phyloP scores from a whole-genome alignment of 1,284 basidiomycete genomes.

The Pseudozyma tsukubaensis region DNA sequence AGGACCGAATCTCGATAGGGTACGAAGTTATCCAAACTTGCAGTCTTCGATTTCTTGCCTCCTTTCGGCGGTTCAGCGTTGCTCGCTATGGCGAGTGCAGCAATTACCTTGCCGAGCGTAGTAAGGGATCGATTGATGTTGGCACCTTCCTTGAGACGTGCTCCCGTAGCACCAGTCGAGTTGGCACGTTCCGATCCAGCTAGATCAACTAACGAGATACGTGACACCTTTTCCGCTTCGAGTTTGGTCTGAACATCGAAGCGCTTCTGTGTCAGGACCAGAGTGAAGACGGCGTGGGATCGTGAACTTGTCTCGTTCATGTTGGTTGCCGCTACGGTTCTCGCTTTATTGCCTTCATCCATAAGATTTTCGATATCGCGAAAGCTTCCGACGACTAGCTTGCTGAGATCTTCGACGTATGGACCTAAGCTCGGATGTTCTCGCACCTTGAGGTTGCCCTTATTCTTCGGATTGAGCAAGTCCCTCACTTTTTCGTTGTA shows the following conservation, averaged over 20 bases:
- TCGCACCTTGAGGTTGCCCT: conserved; percentile 92
- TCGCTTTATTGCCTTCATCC: conserved; percentile 97
- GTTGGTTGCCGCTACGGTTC: conserved; percentile 65
- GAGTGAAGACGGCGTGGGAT: conserved; percentile 65
- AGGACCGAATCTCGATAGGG: conserved; percentile 64
- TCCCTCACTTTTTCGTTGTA: conserved; percentile 87
- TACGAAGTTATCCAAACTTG: conserved; percentile 58
- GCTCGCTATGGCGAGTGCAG: conserved; percentile 59
- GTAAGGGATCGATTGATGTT: conserved; percentile 65
- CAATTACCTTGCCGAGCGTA: conserved; percentile 62
- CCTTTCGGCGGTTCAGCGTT: conserved; percentile 46
- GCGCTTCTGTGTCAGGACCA: conserved; percentile 58
- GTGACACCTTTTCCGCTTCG: conserved; percentile 63
- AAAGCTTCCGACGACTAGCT: conserved; percentile 89
- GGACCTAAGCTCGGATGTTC: conserved; percentile 87
- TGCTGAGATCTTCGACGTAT: conserved; percentile 96
- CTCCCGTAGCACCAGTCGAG: conserved; percentile 67
- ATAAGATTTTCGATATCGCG: conserved; percentile 97
- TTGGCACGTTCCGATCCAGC: conserved; percentile 67
- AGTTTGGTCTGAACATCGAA: conserved; percentile 57
- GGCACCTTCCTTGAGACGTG: conserved; percentile 67
- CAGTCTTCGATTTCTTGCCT: conserved; percentile 48
- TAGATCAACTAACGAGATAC: conserved; percentile 65
- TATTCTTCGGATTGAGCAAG: conserved; percentile 95
- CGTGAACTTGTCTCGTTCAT: conserved; percentile 66